A percentile compares a stretch with the other conserved stretches of the same genome.
phyloP scores from a whole-genome alignment of 305 asterid genomes.

The Fraxinus baroniana region DNA sequence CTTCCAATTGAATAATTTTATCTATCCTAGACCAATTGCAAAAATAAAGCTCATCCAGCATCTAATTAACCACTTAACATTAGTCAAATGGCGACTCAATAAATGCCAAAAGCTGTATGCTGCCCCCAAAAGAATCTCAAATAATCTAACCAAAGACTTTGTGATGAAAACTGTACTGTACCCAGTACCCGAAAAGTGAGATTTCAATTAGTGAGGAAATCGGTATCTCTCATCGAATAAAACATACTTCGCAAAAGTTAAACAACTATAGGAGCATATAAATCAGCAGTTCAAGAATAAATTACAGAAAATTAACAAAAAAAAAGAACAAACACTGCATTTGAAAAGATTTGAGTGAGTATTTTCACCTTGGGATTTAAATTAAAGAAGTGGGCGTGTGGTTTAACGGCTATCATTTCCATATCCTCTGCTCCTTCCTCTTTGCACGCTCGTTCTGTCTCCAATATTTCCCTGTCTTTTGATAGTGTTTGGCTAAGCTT shows the following conservation, averaged over 20 bases:
- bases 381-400: not conserved
- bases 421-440: not conserved
- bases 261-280: not conserved
- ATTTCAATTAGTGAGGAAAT: not conserved
- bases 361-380: constrained; percentile 8
- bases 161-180: not conserved
- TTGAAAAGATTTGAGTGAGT: not conserved
- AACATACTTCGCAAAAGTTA: not conserved
- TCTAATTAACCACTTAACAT: not conserved
- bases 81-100: not conserved
- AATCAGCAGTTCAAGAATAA: not conserved
- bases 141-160: not conserved
- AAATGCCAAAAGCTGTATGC: not conserved
- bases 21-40: not conserved
- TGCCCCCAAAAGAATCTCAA: not conserved
- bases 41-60: not conserved
- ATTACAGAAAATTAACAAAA: not conserved
- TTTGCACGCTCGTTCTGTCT: not conserved
- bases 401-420: constrained; percentile 20
- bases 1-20: not conserved
- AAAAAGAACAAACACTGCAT: not conserved
- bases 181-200: not conserved
- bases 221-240: not conserved
- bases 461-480: not conserved
- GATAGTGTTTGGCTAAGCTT: not conserved